These are phyloP conservation scores for Posidonia oceanica DNA, from an alignment of 116 monocot species.

Conservation along the genomic window DNA sequence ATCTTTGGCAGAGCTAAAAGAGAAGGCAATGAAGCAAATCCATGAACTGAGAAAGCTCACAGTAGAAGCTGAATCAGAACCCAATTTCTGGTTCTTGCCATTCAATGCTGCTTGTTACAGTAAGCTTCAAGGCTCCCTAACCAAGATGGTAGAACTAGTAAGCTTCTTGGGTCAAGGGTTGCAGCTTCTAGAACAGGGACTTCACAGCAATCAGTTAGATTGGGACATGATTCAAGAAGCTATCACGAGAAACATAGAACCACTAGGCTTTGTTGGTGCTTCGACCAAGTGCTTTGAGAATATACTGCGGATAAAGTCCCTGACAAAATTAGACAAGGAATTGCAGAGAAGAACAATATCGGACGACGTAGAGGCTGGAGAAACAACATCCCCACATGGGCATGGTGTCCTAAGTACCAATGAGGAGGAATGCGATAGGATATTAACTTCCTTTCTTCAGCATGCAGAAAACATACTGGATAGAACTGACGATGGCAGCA, in stretches of 20 bases:
- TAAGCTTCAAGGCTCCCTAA: slow-evolving; percentile 29
- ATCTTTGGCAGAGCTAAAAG: neutral
- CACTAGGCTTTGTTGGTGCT: slow-evolving; percentile 12
- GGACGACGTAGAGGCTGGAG: slow-evolving; percentile 29
- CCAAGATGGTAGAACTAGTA: slow-evolving; percentile 33
- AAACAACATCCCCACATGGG: neutral
- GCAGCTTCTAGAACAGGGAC: slow-evolving; percentile 15
- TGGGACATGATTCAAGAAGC: slow-evolving; percentile 9
- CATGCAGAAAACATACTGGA: slow-evolving; percentile 20
- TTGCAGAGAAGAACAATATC: slow-evolving; percentile 1
- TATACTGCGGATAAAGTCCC: slow-evolving; percentile 6
- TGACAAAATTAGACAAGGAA: slow-evolving; percentile 8
- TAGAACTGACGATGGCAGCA: slow-evolving; percentile 8
- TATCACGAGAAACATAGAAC: slow-evolving; percentile 16
- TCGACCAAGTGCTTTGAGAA: slow-evolving; percentile 18
- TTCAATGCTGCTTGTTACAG: slow-evolving; percentile 27
- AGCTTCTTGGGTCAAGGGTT: slow-evolving; percentile 20
- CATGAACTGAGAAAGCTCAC: slow-evolving; percentile 22
- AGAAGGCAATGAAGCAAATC: slow-evolving; percentile 14
- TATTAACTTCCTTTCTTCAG: slow-evolving; percentile 15
- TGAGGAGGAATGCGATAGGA: slow-evolving; percentile 18
- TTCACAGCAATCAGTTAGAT: slow-evolving; percentile 1
- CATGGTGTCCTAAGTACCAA: neutral
- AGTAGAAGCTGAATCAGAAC: slow-evolving; percentile 41
- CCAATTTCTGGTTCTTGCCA: slow-evolving; percentile 58